Conservation (phyloP, 2,329 filamentous ascomycete genomes). For the Trichoderma koningii region DNA sequence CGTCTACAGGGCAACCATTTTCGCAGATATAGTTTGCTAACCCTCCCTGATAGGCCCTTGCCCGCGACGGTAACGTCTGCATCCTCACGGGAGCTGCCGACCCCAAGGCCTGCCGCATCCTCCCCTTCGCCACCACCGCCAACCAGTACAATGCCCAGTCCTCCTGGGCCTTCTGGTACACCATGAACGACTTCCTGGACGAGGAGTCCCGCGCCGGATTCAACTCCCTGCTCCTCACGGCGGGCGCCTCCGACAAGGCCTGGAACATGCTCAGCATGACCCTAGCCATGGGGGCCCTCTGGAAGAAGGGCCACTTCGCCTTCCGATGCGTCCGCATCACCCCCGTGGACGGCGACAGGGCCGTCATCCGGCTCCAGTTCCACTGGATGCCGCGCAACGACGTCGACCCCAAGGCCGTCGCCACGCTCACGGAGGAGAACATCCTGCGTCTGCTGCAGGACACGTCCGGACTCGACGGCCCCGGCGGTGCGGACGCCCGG, state of each 20-base stretch:
- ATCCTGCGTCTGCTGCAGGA: neutral
- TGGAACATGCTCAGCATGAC: constrained; percentile 4
- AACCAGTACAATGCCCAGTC: neutral
- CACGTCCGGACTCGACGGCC: neutral
- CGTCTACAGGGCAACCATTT: neutral
- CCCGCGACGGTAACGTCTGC: neutral
- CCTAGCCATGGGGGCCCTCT: neutral
- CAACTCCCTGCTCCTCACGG: neutral
- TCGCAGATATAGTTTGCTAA: neutral
- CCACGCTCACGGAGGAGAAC: neutral
- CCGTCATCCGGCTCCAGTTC: constrained; percentile 1
- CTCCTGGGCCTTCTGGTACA: neutral
- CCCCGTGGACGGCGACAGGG: neutral
- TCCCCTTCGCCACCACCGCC: neutral
- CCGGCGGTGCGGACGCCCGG: neutral
- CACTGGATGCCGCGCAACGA: constrained; percentile 13
- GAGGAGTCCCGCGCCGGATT: too few species aligned
- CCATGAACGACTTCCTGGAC: neutral
- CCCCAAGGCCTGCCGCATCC: neutral
- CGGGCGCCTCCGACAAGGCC: neutral
- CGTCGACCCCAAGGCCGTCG: too few species aligned
- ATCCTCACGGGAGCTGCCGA: neutral
- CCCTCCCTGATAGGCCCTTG: neutral
- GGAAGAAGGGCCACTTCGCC: neutral
- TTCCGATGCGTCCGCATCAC: neutral